Percentiles rank a stretch among this genome's conserved stretches.
Evolutionary conservation across 2,329 filamentous ascomycete genomes (phyloP).

Genomic region (Calonectria crousiana): DNA sequence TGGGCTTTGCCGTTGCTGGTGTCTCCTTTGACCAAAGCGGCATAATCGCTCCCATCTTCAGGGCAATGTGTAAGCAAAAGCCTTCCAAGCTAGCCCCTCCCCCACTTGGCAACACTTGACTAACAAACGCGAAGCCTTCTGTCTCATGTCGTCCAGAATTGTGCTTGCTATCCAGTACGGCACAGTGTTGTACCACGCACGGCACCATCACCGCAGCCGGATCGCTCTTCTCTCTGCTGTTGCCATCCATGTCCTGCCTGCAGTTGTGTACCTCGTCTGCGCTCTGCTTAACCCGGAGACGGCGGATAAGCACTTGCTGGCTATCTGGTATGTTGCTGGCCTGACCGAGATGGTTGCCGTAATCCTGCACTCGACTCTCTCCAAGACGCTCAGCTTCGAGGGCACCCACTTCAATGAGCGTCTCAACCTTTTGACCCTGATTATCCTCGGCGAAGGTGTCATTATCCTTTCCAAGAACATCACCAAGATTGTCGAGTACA

Average conservation of each 20-base stretch:
- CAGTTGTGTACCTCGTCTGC: constrained; percentile 2
- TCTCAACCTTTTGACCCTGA: constrained; percentile 22
- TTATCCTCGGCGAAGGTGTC: constrained; percentile 5
- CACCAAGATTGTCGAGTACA: constrained; percentile 26
- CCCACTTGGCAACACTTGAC: neutral
- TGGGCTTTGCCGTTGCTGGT: constrained; percentile 16
- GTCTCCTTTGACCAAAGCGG: constrained; percentile 13
- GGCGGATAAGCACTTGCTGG: neutral
- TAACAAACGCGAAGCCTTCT: neutral
- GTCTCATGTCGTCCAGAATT: constrained; percentile 12
- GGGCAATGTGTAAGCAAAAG: constrained; percentile 7
- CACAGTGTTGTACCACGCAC: constrained; percentile 14
- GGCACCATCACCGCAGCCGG: constrained; percentile 3
- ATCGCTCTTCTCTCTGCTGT: constrained; percentile 4
- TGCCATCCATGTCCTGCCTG: constrained; percentile 4
- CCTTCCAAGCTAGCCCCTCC: neutral
- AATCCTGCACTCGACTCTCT: constrained; percentile 2
- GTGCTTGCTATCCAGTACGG: constrained; percentile 20
- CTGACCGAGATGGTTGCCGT: constrained; percentile 13
- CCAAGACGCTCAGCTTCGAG: constrained; percentile 23
- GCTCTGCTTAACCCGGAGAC: neutral
- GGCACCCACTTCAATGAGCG: constrained; percentile 26
- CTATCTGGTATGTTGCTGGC: constrained; percentile 12
- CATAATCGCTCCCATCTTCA: constrained; percentile 15
- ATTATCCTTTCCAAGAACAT: constrained; percentile 25